Evolutionary conservation across 257 asterid genomes (phyloP).

Genomic region (Salvia rosmarinus): DNA sequence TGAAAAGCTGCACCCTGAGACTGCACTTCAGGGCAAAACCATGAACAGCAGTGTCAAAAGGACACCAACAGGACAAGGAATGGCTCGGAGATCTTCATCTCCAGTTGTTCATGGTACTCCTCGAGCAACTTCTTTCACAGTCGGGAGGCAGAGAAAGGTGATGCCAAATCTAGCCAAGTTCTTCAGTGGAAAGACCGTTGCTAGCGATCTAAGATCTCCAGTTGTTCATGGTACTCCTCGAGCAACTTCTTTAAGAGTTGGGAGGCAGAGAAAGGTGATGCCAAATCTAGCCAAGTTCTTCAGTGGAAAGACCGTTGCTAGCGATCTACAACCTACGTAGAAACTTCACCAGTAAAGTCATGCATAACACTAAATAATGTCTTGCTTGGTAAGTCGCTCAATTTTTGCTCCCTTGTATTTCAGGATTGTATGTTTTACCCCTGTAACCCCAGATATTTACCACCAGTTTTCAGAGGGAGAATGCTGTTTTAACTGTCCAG

Average conservation of each 20-base stretch:
- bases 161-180: conserved; percentile 61
- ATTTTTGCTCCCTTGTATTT: conserved; percentile 18
- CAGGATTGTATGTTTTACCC: conserved; percentile 27
- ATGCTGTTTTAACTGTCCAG: conserved; percentile 12
- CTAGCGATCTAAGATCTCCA: conserved; percentile 32
- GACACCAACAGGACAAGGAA: conserved; percentile 55
- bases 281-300: conserved; percentile 60
- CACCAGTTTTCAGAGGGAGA: conserved; percentile 28
- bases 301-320: conserved; percentile 43
- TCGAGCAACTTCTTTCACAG: conserved; percentile 52
- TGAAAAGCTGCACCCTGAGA: conserved; percentile 37
- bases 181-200: conserved; percentile 48
- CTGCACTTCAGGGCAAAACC: conserved; percentile 40
- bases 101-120: conserved; percentile 47
- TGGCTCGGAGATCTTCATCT: conserved; percentile 51
- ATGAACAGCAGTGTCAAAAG: conserved; percentile 43
- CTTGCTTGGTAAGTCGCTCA: conserved; percentile 27
- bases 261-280: conserved; percentile 68
- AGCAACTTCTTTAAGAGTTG: conserved; percentile 52
- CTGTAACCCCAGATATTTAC: conserved; percentile 20
- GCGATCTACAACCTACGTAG: conserved; percentile 28
- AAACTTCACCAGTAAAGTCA: conserved; percentile 20
- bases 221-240: conserved; percentile 44
- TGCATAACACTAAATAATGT: conserved; percentile 18
- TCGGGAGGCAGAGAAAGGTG: conserved; percentile 64